phyloP scores from a whole-genome alignment of 106 monocot species.

The Platanthera zijinensis region DNA sequence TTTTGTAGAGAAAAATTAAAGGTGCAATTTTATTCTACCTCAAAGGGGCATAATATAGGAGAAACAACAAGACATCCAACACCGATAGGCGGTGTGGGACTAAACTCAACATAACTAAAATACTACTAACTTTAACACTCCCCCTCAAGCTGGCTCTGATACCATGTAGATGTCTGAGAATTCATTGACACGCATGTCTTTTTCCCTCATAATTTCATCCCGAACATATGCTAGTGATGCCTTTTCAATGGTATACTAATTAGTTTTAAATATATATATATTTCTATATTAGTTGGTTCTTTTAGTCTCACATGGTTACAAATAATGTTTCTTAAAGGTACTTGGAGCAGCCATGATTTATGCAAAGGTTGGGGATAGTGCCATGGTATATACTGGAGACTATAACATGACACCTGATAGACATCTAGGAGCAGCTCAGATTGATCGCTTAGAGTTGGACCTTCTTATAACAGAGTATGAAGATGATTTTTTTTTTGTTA shows the following conservation, averaged over 20 bases:
- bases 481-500: neutral
- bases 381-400: slow-evolving; percentile 88
- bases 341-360: slow-evolving; percentile 98
- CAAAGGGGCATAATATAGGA: no score
- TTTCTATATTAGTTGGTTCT: neutral
- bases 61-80: no score
- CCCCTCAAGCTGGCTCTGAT: no score
- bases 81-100: no score
- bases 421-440: slow-evolving; percentile 97
- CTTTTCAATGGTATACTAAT: neutral
- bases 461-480: slow-evolving; percentile 89
- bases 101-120: no score
- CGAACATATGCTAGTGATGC: neutral
- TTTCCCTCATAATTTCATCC: neutral
- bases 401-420: slow-evolving; percentile 99
- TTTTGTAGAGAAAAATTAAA: no score
- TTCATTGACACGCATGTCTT: neutral
- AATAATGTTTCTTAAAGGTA: slow-evolving; percentile 36
- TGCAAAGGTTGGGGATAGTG: slow-evolving; percentile 63
- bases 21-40: no score
- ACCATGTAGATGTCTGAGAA: neutral
- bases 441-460: slow-evolving; percentile 73
- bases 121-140: no score
- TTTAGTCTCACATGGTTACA: neutral
- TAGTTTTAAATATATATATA: neutral